Base-by-base conservation (phyloP, 106 monocot genomes). In the Narthecium ossifragum region DNA sequence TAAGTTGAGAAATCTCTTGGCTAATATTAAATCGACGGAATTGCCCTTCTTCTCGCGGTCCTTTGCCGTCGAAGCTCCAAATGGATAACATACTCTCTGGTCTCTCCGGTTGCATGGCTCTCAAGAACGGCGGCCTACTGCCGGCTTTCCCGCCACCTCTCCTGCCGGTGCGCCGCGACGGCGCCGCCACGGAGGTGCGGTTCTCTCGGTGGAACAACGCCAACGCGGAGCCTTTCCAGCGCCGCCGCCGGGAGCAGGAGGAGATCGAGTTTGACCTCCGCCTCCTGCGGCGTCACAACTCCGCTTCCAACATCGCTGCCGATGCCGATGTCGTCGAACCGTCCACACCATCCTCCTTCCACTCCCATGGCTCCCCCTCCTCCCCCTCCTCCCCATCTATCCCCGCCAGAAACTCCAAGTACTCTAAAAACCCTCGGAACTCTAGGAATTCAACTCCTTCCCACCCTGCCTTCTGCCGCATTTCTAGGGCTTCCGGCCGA, bases 181-280 rank as follows among this genome's bases (percentile, higher is more conserved):
- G 65, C 27, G 27, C 82, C 22, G 5, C 84, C 80, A 75, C 83
- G 48, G 72, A 69, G 58, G 31, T 87, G 66, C 67, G 57, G 59
- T 57, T 87, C 75, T 84, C 92, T 55, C 87, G 86, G 32, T 92
- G 83, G 86, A 80, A 79, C 69, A 86, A 80, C 73, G 77, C 92
- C 75, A 87, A 78, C 73, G 74, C 80, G 34, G 83, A 84, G 66
- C 71, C 78, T 46, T 78, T 80, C 72, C 40, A 64, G 48, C 61
- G 68, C 62, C 74, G 68, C 56, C 82, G 47, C 17, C 85, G 78
- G n/a, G 36, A 72, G 21, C 76, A 77, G 46, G 64, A 79, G 29
- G 59, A 71, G 49, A 77, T 80, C 67, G 91, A 86, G 37, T 64
- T 26, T 57, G 83, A 82, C 53, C 53, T 83, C 63, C 88, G 80